These are phyloP conservation scores for Amphibolis antarctica DNA, from an alignment of 106 monocot genomes.

Conservation along the genomic window DNA sequence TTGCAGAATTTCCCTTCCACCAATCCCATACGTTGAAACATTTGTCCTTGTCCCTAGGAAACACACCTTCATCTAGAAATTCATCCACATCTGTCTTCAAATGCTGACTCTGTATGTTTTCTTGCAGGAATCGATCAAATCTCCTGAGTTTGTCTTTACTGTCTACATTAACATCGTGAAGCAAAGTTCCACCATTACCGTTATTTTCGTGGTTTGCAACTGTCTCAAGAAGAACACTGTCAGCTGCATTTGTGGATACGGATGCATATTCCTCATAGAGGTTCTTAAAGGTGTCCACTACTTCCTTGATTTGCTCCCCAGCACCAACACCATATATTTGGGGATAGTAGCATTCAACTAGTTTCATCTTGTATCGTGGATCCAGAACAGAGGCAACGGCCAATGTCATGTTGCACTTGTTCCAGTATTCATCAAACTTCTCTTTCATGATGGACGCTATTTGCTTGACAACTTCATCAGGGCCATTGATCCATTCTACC, in stretches of 20 bases:
- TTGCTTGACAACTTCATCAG: conserved; percentile 1
- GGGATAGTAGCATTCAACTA: conserved; percentile 13
- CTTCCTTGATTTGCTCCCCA: conserved; percentile 8
- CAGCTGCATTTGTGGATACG: neutral
- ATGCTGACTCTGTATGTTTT: conserved; percentile 13
- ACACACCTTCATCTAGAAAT: conserved; percentile 15
- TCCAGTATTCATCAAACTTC: conserved; percentile 10
- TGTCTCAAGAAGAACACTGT: neutral
- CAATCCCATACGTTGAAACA: conserved; percentile 15
- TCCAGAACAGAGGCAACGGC: conserved; percentile 15
- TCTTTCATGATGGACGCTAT: conserved; percentile 15
- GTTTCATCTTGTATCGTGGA: conserved; percentile 24
- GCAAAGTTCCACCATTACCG: neutral
- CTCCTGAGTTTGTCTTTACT: conserved; percentile 5
- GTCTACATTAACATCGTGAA: neutral
- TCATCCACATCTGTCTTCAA: conserved; percentile 14
- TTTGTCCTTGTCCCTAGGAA: conserved; percentile 10
- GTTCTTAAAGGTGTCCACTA: conserved; percentile 9
- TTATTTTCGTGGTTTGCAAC: neutral
- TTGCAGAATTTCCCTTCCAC: conserved; percentile 16
- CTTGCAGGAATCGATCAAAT: conserved; percentile 14
- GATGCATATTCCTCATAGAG: conserved; percentile 10
- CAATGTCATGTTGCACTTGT: conserved; percentile 6
- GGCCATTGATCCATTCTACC: conserved; percentile 13
- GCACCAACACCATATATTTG: conserved; percentile 19